Base-by-base conservation (phyloP, 768 basidiomycete species). In the Leucocoprinus sp. region DNA sequence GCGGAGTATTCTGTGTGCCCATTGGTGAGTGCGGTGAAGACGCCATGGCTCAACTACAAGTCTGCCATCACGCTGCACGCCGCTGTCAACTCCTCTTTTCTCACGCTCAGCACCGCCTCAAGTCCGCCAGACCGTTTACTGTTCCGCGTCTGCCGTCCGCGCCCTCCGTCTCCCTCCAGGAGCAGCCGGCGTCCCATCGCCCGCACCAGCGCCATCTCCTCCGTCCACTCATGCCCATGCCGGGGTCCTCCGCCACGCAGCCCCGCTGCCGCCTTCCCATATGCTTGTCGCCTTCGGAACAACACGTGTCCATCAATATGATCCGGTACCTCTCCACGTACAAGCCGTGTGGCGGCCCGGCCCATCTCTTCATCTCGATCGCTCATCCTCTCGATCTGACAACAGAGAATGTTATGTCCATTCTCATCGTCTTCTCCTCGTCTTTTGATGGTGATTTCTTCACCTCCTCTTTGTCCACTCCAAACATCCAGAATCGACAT, bases 171-270 rank as follows among this genome's bases (percentile, higher is more conserved):
- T 49, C 44, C 61, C 50, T 70, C 79, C 54, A 67, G 53, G 53
- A n/a, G 5, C 88, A 52, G 26, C 11, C 26, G 26, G 5, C 26
- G 26, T 11, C 26, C 95, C 91, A 28, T 64, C 71, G 21, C 48
- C 61, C 31, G 85, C 77, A 90, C 65, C 62, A 72, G 75, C 24
- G 90, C 83, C 53, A 76, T 64, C 62, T 88, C 85, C 38, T 93
- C 86, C 56, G 82, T 59, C 54, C 75, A 71, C 48, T 84, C 38
- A 31, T 40, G 22, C 38, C 8, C 29, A 15, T 12, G 15, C 23
- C 28, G 18, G 2, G 15, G 34, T 40, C 34, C 39, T 17, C 15
- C 5, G 33, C 9, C 26, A 23, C 14, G 26, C 38, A 41, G 22
- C 48, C 63, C 58, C 44, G 66, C 62, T 50, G 75, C 68, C 56